phyloP scores from a whole-genome alignment of 768 basidiomycete species.

The Rhizopogon vulgaris region DNA sequence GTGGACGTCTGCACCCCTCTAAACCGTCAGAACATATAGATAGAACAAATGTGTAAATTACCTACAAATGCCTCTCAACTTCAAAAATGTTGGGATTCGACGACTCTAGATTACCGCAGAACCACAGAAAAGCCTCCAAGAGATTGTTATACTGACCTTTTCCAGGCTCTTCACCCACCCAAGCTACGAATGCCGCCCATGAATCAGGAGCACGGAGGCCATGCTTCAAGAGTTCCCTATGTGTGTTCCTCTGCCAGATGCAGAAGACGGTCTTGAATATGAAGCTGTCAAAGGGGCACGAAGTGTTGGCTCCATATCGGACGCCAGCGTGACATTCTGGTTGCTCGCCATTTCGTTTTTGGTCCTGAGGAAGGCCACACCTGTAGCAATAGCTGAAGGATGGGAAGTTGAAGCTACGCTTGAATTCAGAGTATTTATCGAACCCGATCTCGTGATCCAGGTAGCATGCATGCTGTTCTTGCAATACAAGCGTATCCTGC shows the following conservation, averaged over 20 bases:
- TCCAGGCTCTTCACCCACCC: not conserved
- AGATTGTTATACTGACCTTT: not conserved
- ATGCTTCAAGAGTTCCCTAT: not conserved
- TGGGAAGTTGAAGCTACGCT: rapidly evolving
- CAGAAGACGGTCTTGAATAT: not conserved
- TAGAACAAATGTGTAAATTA: no score
- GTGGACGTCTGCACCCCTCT: no score
- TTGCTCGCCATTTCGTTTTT: not conserved
- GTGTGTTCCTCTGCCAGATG: not conserved
- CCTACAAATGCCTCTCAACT: no score
- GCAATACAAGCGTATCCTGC: not conserved
- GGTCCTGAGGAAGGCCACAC: not conserved
- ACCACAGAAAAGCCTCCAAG: not conserved
- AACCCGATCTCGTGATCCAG: no score
- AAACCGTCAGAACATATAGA: no score
- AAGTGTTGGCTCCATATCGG: no score
- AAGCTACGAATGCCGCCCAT: not conserved
- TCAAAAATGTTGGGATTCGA: not conserved
- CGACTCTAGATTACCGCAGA: not conserved
- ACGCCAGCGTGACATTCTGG: not conserved
- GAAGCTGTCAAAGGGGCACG: not conserved
- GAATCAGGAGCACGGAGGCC: no score
- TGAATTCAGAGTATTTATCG: not conserved
- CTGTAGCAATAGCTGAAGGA: not conserved
- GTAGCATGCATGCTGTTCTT: no score